phyloP scores from a whole-genome alignment of 495 filamentous ascomycete species.

The Hapsidospora chrysogenum region DNA sequence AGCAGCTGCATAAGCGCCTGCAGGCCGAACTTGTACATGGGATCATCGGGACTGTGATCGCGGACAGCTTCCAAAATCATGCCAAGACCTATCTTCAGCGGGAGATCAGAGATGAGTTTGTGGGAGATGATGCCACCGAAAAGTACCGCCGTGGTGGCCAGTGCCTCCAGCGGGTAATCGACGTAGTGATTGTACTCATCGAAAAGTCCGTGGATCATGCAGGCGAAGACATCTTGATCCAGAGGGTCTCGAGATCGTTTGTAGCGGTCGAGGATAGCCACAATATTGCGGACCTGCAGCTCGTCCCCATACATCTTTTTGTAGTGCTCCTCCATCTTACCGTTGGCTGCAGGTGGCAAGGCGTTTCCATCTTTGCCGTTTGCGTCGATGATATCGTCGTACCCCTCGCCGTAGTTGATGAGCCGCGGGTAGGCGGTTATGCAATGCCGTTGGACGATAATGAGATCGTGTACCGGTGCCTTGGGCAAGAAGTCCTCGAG shows the following conservation, averaged over 20 bases:
- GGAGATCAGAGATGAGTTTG: conserved; percentile 74
- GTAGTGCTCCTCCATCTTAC: conserved; percentile 90
- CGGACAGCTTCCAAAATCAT: conserved; percentile 94
- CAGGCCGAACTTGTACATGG: conserved; percentile 98
- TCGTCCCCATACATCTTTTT: conserved; percentile 92
- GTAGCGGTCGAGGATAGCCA: conserved; percentile 64
- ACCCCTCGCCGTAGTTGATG: conserved; percentile 88
- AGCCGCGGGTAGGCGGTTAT: conserved; percentile 88
- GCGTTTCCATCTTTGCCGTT: conserved; percentile 67
- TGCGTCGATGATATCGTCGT: conserved; percentile 73
- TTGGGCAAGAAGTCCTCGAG: conserved; percentile 45
- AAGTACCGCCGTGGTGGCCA: conserved; percentile 88
- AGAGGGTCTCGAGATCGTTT: conserved; percentile 68
- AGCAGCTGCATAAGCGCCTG: conserved; percentile 84
- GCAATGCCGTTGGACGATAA: conserved; percentile 60
- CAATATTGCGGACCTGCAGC: conserved; percentile 60
- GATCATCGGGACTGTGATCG: conserved; percentile 59
- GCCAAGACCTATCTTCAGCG: conserved; percentile 75
- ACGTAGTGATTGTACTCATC: conserved; percentile 93
- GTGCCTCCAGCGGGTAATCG: conserved; percentile 82
- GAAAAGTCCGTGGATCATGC: conserved; percentile 96
- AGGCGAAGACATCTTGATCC: conserved; percentile 89
- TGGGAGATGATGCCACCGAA: conserved; percentile 95
- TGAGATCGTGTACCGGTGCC: conserved; percentile 29
- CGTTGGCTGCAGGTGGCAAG: conserved; percentile 60